Evolutionary conservation across 441 rosid genomes (phyloP), one percentile per base, ranked within the genome.

Genomic region (Populus trichocarpa): DNA sequence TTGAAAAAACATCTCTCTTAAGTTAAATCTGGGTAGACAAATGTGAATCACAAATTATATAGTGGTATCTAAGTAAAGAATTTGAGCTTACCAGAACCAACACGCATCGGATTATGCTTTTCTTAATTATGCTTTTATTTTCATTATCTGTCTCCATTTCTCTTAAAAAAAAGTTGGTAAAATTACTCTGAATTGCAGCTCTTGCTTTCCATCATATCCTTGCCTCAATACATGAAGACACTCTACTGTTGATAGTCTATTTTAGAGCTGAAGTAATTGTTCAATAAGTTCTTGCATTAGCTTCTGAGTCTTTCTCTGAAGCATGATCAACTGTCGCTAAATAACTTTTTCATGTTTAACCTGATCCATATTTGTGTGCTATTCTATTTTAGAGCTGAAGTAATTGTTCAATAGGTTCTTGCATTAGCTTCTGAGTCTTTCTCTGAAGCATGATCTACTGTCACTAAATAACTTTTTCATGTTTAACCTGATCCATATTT

Each of bases 361-460:
- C 8, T 53, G 74, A 50, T 74, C 30, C 32, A 28, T 69, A 61
- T 16, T 69, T 4, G 26, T 28, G 23, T 65, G n/a, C 18, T 8
- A 26, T 16, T 71, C 46, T 59, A 46, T 18, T 67, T 76, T 67
- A 30, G 18, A 73, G 66, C 42, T 14, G 36, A n/a, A 22, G 67
- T 23, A 33, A 22, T 69, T 76, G 33, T 23, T 69, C n/a, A 11
- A 23, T 16, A 22, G 22, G 18, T 16, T 75, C 32, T 75, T 50
- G 23, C 18, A 33, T 74, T 72, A 69, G 42, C 38, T 69, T 76
- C 18, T 5, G 57, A 50, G 8, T 50, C 7, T 26, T 63, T 69
- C 36, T 69, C 73, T 77, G 69, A 72, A 69, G 75, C 61, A 50
- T 50, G 57, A 50, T 30, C 75, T 25, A 32, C 64, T 59, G n/a